phyloP scores from a whole-genome alignment of 441 rosid species.

The Flueggea neowawraea region DNA sequence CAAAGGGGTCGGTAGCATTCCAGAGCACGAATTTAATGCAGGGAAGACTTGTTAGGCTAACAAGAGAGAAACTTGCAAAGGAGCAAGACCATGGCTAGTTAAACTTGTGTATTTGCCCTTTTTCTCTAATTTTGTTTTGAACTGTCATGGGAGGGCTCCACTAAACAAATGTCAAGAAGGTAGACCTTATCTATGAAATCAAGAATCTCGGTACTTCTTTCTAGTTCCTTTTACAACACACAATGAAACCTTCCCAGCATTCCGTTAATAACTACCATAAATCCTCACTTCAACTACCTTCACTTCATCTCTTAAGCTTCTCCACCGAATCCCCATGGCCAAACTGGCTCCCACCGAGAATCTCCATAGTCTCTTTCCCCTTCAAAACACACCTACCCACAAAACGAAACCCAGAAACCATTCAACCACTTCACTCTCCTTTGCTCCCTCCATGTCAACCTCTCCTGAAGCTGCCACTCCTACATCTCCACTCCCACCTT shows the following conservation, averaged over 20 bases:
- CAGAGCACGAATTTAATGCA: too few species aligned
- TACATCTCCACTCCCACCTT: slow-evolving; percentile 21
- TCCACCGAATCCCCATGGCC: slow-evolving; percentile 36
- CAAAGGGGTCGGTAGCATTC: too few species aligned
- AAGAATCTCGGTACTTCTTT: background rate
- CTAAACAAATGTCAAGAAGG: slow-evolving; percentile 2
- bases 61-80: too few species aligned
- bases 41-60: too few species aligned
- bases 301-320: too few species aligned
- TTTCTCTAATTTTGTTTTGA: too few species aligned
- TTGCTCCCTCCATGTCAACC: slow-evolving; percentile 19
- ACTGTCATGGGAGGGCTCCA: background rate
- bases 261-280: slow-evolving; percentile 9
- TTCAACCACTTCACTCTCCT: slow-evolving; percentile 26
- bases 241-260: background rate
- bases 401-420: slow-evolving; percentile 17
- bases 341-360: slow-evolving; percentile 34
- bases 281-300: slow-evolving; percentile 6
- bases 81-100: too few species aligned
- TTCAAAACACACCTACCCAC: slow-evolving; percentile 19
- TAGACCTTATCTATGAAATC: slow-evolving; percentile 30
- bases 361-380: slow-evolving; percentile 25
- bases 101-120: too few species aligned
- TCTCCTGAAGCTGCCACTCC: slow-evolving; percentile 23
- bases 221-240: background rate